Percentiles rank a stretch among this genome's conserved stretches.
Evolutionary conservation across 2,329 filamentous ascomycete species (phyloP).

Genomic region (Talaromyces sp.): DNA sequence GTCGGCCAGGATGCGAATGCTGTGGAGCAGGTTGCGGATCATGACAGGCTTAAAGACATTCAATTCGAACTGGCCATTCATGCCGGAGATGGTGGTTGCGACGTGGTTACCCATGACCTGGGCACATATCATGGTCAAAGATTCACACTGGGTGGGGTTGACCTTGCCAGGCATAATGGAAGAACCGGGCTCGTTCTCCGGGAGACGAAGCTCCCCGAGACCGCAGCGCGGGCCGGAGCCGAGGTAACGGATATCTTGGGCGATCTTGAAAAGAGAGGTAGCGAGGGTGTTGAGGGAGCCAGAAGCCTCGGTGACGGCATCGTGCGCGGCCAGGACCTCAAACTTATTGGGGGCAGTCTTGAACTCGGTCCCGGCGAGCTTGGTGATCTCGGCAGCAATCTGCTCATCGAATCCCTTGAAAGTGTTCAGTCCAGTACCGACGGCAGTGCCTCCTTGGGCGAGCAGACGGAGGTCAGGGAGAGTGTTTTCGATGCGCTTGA

Average conservation of each 20-base stretch:
- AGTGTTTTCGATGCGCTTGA: constrained; percentile 76
- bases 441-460: constrained; percentile 92
- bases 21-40: constrained; percentile 93
- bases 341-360: constrained; percentile 99
- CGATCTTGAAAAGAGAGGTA: constrained; percentile 91
- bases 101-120: constrained; percentile 98
- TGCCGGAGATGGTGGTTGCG: constrained; percentile 86
- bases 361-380: constrained; percentile 90
- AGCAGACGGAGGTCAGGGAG: constrained; percentile 81
- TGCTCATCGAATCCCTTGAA: constrained; percentile 93
- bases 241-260: constrained; percentile 95
- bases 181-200: constrained; percentile 96
- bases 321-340: constrained; percentile 91
- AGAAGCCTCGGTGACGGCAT: constrained; percentile 90
- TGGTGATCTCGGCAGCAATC: constrained; percentile 83
- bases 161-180: constrained; percentile 99
- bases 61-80: constrained; percentile 97
- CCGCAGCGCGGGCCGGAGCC: constrained; percentile 94
- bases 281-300: constrained; percentile 92
- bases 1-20: constrained; percentile 78
- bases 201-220: constrained; percentile 85
- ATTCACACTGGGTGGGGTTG: constrained; percentile 97
- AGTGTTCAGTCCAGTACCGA: constrained; percentile 96
- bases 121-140: constrained; percentile 93
- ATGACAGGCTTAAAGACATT: constrained; percentile 98